Base-by-base conservation (phyloP, 495 filamentous ascomycete species). In the Chaetomium fimeti region DNA sequence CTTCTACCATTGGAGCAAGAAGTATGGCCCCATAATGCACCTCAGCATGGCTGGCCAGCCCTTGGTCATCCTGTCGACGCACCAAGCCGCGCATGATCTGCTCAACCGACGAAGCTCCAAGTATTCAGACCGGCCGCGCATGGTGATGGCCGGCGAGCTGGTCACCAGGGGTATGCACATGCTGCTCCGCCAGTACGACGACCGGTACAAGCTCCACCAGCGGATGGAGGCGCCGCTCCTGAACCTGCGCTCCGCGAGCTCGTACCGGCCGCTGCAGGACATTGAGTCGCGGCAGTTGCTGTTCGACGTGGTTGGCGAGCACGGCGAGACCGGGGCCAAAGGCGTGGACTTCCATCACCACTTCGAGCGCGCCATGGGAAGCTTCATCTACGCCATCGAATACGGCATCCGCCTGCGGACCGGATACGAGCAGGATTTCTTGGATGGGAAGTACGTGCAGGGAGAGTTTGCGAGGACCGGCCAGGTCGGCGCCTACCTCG, bases 121-220 rank as follows among this genome's bases (percentile, higher is more conserved):
- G 24, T 74, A 62, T 40, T 71, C 67, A 7, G 54, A 69, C 54
- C 62, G 71, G 5, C 71, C 69, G 22, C 66, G 51, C 22, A 42
- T 69, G 20, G 55, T 68, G 16, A 51, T 66, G 47, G 61, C 64
- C 0, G 82, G 81, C 54, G 80, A 84, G 69, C 70, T 79, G 18
- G 63, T 52, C n/a, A 57, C 55, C n/a, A 55, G 57, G 36, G 69
- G 67, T 24, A 70, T 76, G 69, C 24, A 74, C 45, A 68, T 62
- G 22, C 53, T 68, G 1, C 42, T 79, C 12, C 51, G 53, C 18
- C 74, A 60, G 16, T 68, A 71, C 57, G 68, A 70, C 55, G 57
- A 64, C 6, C 28, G 43, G 3, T 72, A 57, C 51, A 64, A 57
- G 12, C 32, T 68, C 2, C 63, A 67, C 56, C 63, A 70, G 32